Percentiles rank a stretch among this genome's conserved stretches.
Conservation (phyloP, 2,329 filamentous ascomycete genomes). For the Xylariaceae sp. region DNA sequence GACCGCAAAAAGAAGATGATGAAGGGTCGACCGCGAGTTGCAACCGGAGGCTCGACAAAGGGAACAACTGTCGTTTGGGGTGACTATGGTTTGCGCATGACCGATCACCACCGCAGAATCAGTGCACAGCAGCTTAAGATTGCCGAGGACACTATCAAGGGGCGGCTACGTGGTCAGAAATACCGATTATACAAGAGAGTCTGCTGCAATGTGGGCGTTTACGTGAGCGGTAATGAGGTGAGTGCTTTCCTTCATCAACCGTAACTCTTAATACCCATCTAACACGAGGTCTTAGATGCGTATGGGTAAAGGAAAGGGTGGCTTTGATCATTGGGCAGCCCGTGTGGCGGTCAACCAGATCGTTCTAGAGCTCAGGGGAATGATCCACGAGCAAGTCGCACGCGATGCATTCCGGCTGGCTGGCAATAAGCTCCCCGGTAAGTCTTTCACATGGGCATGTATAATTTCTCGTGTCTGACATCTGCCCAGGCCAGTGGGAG, state of each 20-base stretch:
- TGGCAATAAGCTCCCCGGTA: constrained; percentile 92
- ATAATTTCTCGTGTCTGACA: constrained; percentile 21
- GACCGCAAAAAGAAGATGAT: constrained; percentile 85
- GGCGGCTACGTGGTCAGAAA: constrained; percentile 84
- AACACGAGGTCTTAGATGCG: constrained; percentile 63
- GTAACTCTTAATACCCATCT: constrained; percentile 9
- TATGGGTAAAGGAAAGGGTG: constrained; percentile 99
- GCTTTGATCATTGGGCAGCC: constrained; percentile 94
- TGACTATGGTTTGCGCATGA: constrained; percentile 92
- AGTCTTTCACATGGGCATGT: constrained; percentile 42
- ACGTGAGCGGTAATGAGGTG: constrained; percentile 91
- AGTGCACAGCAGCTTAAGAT: constrained; percentile 85
- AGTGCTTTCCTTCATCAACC: constrained; percentile 32
- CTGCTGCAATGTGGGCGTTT: constrained; percentile 92
- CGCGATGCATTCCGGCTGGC: constrained; percentile 92
- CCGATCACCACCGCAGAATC: constrained; percentile 90
- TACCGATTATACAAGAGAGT: constrained; percentile 93
- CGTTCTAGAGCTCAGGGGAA: constrained; percentile 89
- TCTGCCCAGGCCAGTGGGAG: constrained; percentile 73
- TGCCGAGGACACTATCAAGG: constrained; percentile 92
- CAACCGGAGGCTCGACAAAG: constrained; percentile 87
- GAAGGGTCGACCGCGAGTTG: constrained; percentile 86
- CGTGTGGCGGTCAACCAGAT: constrained; percentile 90
- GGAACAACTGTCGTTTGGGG: constrained; percentile 97
- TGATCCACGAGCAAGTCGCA: constrained; percentile 92